These are phyloP conservation scores for Trypanosoma cruzi DNA, from an alignment of 208 protist genomes.

Conservation along the genomic window DNA sequence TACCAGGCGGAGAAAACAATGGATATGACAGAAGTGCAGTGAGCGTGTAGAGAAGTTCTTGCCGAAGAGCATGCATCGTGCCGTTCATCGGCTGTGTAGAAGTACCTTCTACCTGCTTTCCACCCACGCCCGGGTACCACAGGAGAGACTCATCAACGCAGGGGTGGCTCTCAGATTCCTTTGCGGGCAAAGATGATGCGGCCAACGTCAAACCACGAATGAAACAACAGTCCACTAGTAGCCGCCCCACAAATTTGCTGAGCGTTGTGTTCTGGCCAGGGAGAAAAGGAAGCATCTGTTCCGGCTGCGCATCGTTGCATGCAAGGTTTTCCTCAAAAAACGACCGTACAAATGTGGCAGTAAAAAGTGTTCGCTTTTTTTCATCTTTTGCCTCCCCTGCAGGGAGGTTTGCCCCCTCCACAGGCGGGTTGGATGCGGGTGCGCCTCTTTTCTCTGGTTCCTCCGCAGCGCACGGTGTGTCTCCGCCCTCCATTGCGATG, in stretches of 20 bases:
- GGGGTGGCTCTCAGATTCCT: slow-evolving; percentile 31
- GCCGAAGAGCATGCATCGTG: slow-evolving; percentile 36
- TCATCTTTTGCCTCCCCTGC: background rate
- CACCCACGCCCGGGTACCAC: slow-evolving; percentile 67
- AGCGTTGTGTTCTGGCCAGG: slow-evolving; percentile 37
- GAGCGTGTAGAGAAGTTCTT: slow-evolving; percentile 57
- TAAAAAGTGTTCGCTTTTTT: slow-evolving; percentile 41
- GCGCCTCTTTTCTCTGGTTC: background rate
- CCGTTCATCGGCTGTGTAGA: background rate
- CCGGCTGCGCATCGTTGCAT: slow-evolving; percentile 59
- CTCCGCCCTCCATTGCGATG: slow-evolving; percentile 65
- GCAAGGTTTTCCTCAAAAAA: slow-evolving; percentile 77
- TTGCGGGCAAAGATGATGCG: background rate
- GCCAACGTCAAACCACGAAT: slow-evolving; percentile 66
- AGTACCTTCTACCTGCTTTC: slow-evolving; percentile 9
- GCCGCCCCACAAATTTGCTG: slow-evolving; percentile 52
- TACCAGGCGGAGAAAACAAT: slow-evolving; percentile 48
- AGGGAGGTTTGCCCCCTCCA: slow-evolving; percentile 16
- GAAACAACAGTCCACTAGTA: slow-evolving; percentile 89
- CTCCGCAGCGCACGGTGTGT: slow-evolving; percentile 23
- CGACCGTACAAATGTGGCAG: slow-evolving; percentile 58
- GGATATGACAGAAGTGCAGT: slow-evolving; percentile 49
- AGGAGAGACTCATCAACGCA: slow-evolving; percentile 56
- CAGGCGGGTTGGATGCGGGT: background rate
- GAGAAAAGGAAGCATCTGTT: slow-evolving; percentile 47